A percentile compares a stretch with the other conserved stretches of the same genome.
phyloP scores from a whole-genome alignment of 108 stramenopile genomes.

The Cafeteria roenbergensis region DNA sequence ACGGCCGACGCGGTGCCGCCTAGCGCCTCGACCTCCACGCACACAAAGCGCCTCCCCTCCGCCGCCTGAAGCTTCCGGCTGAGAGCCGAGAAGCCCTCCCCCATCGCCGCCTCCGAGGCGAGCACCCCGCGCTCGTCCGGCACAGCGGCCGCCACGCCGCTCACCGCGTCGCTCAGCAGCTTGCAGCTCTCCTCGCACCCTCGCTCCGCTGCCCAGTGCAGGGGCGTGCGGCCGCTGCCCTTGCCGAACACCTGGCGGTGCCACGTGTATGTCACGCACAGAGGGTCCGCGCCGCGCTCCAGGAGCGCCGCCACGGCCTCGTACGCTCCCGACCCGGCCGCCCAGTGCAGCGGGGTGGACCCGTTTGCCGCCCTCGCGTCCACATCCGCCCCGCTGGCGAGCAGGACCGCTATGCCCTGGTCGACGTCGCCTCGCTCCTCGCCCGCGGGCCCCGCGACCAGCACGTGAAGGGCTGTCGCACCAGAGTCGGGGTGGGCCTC shows the following conservation, averaged over 20 bases:
- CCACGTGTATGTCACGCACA: slow-evolving; percentile 3
- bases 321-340: slow-evolving; percentile 4
- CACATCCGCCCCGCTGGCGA: not conserved
- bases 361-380: slow-evolving; percentile 9
- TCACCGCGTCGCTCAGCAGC: not conserved
- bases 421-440: not conserved
- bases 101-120: not conserved
- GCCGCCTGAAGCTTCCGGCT: no score
- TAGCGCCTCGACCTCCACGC: no score
- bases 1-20: no score
- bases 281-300: not conserved
- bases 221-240: slow-evolving; percentile 3
- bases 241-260: slow-evolving; percentile 16
- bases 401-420: not conserved
- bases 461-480: slow-evolving; percentile 1
- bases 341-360: slow-evolving; percentile 18
- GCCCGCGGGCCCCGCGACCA: not conserved
- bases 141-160: not conserved
- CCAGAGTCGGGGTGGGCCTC: slow-evolving; percentile 1
- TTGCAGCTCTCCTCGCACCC: not conserved
- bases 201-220: slow-evolving; percentile 18
- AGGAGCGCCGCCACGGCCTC: not conserved
- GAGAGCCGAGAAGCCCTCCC: no score
- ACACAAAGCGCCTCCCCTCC: no score
- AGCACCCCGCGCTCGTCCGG: slow-evolving; percentile 4